Percentiles rank a stretch among this genome's conserved stretches.
Conservation (phyloP, 2,329 filamentous ascomycete genomes). For the Paecilomyces dactylethromorphus region DNA sequence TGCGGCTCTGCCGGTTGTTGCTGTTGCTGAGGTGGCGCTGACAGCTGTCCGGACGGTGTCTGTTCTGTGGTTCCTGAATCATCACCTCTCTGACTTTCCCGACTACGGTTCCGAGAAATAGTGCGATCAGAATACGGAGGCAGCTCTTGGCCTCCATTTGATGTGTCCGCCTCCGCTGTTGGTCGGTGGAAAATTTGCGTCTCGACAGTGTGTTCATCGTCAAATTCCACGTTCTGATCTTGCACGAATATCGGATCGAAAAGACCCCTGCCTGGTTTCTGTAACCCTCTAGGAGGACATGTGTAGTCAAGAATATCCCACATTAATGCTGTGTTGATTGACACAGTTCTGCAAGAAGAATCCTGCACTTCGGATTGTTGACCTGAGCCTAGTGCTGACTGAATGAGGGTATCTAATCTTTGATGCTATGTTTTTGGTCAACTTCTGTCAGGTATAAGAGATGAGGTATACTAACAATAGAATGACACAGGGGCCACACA, state of each 20-base stretch:
- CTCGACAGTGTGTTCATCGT: constrained; percentile 14
- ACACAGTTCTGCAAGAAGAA: constrained; percentile 16
- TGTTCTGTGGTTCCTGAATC: constrained; percentile 5
- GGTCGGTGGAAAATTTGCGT: constrained; percentile 24
- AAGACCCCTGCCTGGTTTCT: constrained; percentile 9
- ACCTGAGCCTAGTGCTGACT: constrained; percentile 17
- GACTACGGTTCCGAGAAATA: constrained; percentile 1
- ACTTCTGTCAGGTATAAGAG: neutral
- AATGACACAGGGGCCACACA: constrained; percentile 18
- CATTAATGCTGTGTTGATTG: constrained; percentile 24
- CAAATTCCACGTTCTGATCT: neutral
- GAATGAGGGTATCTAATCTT: constrained; percentile 17
- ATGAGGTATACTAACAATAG: constrained; percentile 12
- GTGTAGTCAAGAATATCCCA: constrained; percentile 23
- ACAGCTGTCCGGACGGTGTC: neutral
- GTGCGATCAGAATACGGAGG: constrained; percentile 19
- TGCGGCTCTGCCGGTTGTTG: constrained; percentile 5
- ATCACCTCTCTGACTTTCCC: neutral
- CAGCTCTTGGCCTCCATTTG: constrained; percentile 21
- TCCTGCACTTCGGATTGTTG: constrained; percentile 6
- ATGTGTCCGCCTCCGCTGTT: constrained; percentile 17
- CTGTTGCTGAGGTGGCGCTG: constrained; percentile 1
- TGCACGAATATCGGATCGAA: constrained; percentile 17
- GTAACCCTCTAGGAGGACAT: constrained; percentile 6
- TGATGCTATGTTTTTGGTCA: constrained; percentile 14